Evolutionary conservation across 768 basidiomycete species (phyloP).

Genomic region (Lactarius tabidus): DNA sequence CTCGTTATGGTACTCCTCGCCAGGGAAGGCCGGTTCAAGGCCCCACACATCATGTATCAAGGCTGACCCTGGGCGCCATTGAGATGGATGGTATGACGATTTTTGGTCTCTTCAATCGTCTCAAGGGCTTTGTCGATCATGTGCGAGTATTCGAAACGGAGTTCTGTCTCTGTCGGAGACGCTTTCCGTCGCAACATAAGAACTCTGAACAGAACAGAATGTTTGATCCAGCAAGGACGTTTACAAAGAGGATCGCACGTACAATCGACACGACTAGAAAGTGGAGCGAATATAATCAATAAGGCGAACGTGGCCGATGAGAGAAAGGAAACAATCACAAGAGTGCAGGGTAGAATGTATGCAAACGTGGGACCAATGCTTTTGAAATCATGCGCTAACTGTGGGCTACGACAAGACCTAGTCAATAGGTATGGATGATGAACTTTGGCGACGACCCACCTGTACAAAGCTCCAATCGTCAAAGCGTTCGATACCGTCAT

Average conservation of each 20-base stretch:
- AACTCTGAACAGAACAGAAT: too few species aligned
- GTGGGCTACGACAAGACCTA: not conserved
- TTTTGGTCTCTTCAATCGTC: too few species aligned
- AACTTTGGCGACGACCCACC: not conserved
- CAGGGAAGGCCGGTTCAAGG: too few species aligned
- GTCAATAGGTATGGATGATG: not conserved
- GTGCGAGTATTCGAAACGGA: too few species aligned
- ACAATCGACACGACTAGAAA: conserved; percentile 19
- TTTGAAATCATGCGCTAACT: not conserved
- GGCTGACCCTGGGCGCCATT: too few species aligned
- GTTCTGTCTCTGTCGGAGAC: too few species aligned
- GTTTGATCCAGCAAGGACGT: not conserved
- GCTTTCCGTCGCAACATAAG: too few species aligned
- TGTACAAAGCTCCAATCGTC: conserved; percentile 19
- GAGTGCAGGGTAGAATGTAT: conserved; percentile 17
- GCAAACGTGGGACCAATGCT: conserved; percentile 17
- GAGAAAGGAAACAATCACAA: conserved; percentile 11
- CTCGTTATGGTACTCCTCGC: too few species aligned
- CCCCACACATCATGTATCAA: too few species aligned
- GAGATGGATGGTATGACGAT: too few species aligned
- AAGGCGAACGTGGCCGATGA: too few species aligned
- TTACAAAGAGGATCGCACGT: not conserved
- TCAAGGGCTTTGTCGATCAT: too few species aligned
- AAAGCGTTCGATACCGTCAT: conserved; percentile 23
- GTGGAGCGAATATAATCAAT: not conserved